Evolutionary conservation across 2,329 filamentous ascomycete species (phyloP), one percentile per base, ranked within the genome.

Genomic region (Xenosphaeropsis pyriputrescens): DNA sequence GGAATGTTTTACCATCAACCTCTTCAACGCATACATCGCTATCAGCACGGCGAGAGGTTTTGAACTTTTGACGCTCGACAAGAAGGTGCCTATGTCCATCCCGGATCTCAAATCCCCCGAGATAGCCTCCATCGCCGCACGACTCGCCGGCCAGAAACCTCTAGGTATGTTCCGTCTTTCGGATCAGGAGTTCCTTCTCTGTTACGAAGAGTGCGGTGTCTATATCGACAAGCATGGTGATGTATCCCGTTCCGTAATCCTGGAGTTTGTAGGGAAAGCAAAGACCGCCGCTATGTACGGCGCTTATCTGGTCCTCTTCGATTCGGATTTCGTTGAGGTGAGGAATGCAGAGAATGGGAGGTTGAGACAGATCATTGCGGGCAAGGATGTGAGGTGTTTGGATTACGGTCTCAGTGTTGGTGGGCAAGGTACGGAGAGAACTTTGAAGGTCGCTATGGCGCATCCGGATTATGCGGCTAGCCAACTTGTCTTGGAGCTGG

Each of bases 161-260:
- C 66, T 98, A 9, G 88, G 88, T 49, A 98, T 98, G 91, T 95
- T 98, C 68, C 78, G 88, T 31, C 75, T 98, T 39, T 88, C 82
- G 46, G 84, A 93, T 41, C 81, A 83, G 40, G 91, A 94, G 57
- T 98, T 96, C 60, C 65, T 98, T 18, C 75, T 95, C 35, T 85
- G 83, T 29, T 98, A 96, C 57, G 84, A 93, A 58, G 86, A 95
- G 58, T 96, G 89, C 50, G 91, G 88, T 14, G 88, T 98, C 7
- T 98, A 96, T 53, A 83, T 96, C 54, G 93, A 98, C 65, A 95
- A 96, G 61, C 86, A 96, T 58, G 91, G 91, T 47, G 91, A 98
- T 43, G 85, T 98, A 18, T 89, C 79, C 30, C 81, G 93, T 34
- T 85, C 81, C 18, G 85, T 96, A 41, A 88, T 96, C 52, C 94